These are phyloP conservation scores for Pythium periplocum DNA, from an alignment of 352 stramenopile species.

Conservation along the genomic window DNA sequence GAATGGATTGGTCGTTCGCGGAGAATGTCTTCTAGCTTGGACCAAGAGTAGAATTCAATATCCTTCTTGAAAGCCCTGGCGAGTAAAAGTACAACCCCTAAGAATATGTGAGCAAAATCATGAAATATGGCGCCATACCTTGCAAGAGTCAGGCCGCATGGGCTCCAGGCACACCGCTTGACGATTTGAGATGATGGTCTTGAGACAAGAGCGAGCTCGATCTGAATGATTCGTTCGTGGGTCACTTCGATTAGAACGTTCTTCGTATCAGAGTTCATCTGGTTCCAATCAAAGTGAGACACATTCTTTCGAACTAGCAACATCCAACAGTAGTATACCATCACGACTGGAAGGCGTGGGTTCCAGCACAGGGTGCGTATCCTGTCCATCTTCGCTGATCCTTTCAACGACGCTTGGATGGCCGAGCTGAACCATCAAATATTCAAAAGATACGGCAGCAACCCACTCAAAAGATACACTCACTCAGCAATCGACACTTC, in stretches of 20 bases:
- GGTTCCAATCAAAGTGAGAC: too few relatives aligned
- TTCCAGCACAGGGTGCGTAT: conserved; percentile 29
- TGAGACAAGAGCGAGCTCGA: background rate
- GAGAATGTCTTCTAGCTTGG: background rate
- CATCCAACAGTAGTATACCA: conserved; percentile 16
- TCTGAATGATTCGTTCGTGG: background rate
- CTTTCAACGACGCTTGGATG: background rate
- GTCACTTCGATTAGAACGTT: conserved; percentile 14
- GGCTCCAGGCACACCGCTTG: conserved; percentile 31
- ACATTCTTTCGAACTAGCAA: background rate
- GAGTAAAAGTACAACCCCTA: background rate
- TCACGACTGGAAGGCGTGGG: conserved; percentile 17
- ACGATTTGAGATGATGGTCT: conserved; percentile 5
- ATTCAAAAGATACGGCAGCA: background rate
- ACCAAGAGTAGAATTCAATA: background rate
- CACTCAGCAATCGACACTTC: background rate
- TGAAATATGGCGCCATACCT: conserved; percentile 10
- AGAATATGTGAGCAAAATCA: background rate
- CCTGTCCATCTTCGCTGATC: conserved; percentile 2
- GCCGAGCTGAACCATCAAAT: background rate
- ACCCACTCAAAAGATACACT: background rate
- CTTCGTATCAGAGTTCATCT: background rate
- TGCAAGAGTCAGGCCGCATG: conserved; percentile 30
- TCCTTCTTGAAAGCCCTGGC: background rate
- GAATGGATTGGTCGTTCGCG: background rate